Percentiles rank a stretch among this genome's conserved stretches.
phyloP scores from a whole-genome alignment of 768 basidiomycete genomes.

The Lactarius psammicola region DNA sequence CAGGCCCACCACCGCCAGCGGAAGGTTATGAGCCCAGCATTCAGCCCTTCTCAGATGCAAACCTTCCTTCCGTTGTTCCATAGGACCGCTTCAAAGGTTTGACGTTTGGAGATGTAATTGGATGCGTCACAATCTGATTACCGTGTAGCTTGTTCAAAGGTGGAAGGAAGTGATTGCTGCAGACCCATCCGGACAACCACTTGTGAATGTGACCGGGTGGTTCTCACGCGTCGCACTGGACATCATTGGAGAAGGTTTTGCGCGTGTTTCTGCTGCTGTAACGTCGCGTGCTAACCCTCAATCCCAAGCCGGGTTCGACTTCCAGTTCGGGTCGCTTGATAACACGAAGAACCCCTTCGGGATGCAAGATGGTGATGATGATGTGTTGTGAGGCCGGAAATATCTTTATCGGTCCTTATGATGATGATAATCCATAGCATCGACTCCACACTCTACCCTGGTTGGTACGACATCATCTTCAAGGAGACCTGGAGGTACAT shows the following conservation, averaged over 20 bases:
- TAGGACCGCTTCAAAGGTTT: slow-evolving; percentile 26
- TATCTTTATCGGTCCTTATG: background rate
- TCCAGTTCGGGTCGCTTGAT: slow-evolving; percentile 32
- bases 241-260: slow-evolving; percentile 32
- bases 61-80: slow-evolving; percentile 32
- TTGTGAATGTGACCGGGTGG: slow-evolving; percentile 30
- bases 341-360: slow-evolving; percentile 27
- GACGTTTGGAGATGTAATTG: background rate
- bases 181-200: slow-evolving; percentile 3
- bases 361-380: slow-evolving; percentile 30
- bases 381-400: slow-evolving; percentile 28
- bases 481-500: background rate
- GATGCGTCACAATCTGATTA: background rate
- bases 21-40: slow-evolving; percentile 34
- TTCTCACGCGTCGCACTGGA: slow-evolving; percentile 32
- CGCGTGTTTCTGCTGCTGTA: too few species aligned
- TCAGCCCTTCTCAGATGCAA: slow-evolving; percentile 29
- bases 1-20: slow-evolving; percentile 30
- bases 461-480: slow-evolving; percentile 6
- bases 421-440: background rate
- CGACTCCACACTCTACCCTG: slow-evolving; percentile 2
- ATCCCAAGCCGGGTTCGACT: slow-evolving; percentile 31
- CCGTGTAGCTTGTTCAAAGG: slow-evolving; percentile 31
- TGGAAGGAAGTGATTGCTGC: slow-evolving; percentile 29
- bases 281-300: background rate